Percentiles rank a stretch among this genome's conserved stretches.
phyloP scores from a whole-genome alignment of 176 grass and related monocot genomes.

The Aegilops bicornis region DNA sequence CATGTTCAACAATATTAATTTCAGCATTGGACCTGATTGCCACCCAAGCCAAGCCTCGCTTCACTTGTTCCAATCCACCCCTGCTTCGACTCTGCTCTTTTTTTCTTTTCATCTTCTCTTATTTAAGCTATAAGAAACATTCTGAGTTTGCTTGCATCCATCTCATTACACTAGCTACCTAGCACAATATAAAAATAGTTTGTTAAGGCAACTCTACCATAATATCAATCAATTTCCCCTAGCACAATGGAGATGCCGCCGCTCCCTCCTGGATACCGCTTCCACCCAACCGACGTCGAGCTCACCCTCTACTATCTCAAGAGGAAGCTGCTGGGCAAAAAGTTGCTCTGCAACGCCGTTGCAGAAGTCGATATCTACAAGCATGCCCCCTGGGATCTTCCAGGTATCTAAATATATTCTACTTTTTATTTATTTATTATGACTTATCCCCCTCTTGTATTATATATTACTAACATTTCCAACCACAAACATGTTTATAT shows the following conservation, averaged over 20 bases:
- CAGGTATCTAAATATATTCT: constrained; percentile 25
- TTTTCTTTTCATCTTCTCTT: neutral
- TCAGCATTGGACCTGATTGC: constrained; percentile 30
- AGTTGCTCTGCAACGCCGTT: constrained; percentile 53
- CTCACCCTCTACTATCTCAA: constrained; percentile 73
- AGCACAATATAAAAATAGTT: neutral
- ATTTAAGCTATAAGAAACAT: no score
- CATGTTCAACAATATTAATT: constrained; percentile 17
- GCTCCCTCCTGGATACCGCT: constrained; percentile 73
- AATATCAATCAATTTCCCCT: neutral
- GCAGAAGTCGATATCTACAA: constrained; percentile 77
- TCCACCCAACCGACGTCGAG: constrained; percentile 86
- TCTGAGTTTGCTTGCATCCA: no score
- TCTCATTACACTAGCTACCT: neutral
- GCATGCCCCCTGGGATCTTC: constrained; percentile 86
- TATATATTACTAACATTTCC: neutral
- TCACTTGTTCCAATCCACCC: neutral
- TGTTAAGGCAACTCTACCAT: neutral
- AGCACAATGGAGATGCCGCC: constrained; percentile 44
- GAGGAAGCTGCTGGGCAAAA: constrained; percentile 68
- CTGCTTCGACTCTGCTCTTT: neutral
- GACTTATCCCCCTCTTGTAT: neutral
- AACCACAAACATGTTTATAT: neutral
- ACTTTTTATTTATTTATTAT: no score
- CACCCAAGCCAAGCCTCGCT: no score